Base-by-base conservation (phyloP, 306 rosid genomes). In the Acacia melanoxylon region DNA sequence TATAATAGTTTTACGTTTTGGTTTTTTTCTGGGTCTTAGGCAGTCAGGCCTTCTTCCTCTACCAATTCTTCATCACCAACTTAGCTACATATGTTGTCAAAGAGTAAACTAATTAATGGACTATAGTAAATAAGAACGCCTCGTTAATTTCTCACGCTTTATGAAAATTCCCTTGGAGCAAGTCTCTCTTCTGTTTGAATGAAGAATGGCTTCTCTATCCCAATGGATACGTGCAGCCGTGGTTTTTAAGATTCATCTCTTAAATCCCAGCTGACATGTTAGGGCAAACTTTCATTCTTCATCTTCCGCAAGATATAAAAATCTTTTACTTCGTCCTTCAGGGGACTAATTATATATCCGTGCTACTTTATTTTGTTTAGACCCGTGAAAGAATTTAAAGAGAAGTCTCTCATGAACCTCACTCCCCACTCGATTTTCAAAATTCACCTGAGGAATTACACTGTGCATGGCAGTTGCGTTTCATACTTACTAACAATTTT, bases 271-370 rank as follows among this genome's bases (percentile, higher is more conserved):
- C 35, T 41, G 15, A 14, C 6, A 48, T 14, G 19, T 52, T 49
- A 71, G 85, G 82, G 85, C 76, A 76, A 52, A 78, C 37, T 78
- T 81, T 77, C 19, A 19, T 4, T 63, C 69, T 63, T 63, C 15
- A 12, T 62, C 19, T 72, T 65, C 19, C 10, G 15, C n/a, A 31
- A 65, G 10, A 29, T 6, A 14, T 31, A 65, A 31, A 65, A 65
- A 29, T 6, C 70, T 14, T 65, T 16, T 29, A 15, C 31, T 63
- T 63, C 3, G 22, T 27, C 29, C 65, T 68, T 66, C 40, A 59
- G 13, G 41, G 15, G 1, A 19, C 14, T 59, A 17, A 27, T 68
- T 37, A 22, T 22, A 20, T 56, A 19, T 56, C 27, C 49, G 37
- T 59, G 41, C 8, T n/a, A n/a, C n/a, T 10, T 20, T 54, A 20